Evolutionary conservation across 148 eudicot genomes (phyloP).

Genomic region (Camellia japonica): DNA sequence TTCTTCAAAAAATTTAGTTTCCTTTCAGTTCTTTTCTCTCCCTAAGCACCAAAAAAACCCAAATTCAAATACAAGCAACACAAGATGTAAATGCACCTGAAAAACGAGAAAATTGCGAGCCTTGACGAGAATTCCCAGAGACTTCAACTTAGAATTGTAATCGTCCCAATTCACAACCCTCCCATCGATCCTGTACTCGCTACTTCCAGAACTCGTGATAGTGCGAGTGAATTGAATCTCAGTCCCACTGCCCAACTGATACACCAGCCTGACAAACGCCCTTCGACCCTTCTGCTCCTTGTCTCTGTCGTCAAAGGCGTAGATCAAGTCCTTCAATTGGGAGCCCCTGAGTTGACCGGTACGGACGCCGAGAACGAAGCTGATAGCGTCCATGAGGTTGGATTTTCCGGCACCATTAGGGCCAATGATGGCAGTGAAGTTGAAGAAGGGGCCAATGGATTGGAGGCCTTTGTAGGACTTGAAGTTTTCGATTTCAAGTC

Average conservation of each 20-base stretch:
- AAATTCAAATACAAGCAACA: too few species aligned
- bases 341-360: conserved; percentile 89
- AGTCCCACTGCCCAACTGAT: conserved; percentile 34
- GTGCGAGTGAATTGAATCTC: conserved; percentile 64
- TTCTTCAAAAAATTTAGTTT: not conserved
- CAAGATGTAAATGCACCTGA: conserved; percentile 45
- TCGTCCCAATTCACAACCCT: conserved; percentile 80
- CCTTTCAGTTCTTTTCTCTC: not conserved
- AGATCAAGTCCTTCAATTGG: conserved; percentile 79
- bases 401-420: conserved; percentile 95
- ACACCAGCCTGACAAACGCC: conserved; percentile 76
- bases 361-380: conserved; percentile 90
- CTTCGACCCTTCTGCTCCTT: conserved; percentile 69
- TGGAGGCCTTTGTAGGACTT: conserved; percentile 92
- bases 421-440: conserved; percentile 97
- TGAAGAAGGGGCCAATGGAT: conserved; percentile 78
- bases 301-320: conserved; percentile 68
- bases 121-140: conserved; percentile 82
- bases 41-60: too few species aligned
- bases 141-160: conserved; percentile 59
- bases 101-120: conserved; percentile 96
- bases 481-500: conserved; percentile 86
- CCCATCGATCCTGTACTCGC: conserved; percentile 86
- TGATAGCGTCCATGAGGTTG: conserved; percentile 97
- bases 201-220: conserved; percentile 69